Evolutionary conservation across 768 basidiomycete species (phyloP), one percentile per base, ranked within the genome.

Genomic region (Phaeotremella fagi): DNA sequence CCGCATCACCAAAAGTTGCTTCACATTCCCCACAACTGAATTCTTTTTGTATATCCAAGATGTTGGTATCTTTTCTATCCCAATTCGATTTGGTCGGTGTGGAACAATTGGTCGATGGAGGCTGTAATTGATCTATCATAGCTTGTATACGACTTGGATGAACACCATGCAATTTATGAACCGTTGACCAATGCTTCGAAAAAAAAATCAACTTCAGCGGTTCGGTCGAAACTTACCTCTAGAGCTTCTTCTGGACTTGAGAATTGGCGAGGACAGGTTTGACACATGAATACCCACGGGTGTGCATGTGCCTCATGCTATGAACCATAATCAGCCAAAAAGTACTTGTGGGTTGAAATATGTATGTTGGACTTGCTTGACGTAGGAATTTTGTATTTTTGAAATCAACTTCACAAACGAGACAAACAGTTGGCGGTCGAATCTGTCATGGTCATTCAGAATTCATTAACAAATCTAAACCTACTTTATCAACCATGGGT

Each of bases 271-370:
- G 43, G 6, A 31, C 41, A 50, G 11, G 3, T 27, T 20, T 18
- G 5, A 28, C 49, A 50, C 7, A 50, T 6, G 4, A 42, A 14
- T 22, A 41, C 22, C 49, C 49, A 50, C 15, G 49, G 49, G 18
- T 50, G 49, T 3, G 9, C 9, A 4, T 50, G 37, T 5, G 37
- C 31, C 38, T 50, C 42, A 28, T 50, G 49, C 49, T 50, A 35
- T 3, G 25, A 15, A 18, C n/a, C n/a, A n/a, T n/a, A n/a, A n/a
- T n/a, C n/a, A n/a, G n/a, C n/a, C n/a, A n/a, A n/a, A n/a, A n/a
- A 48, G 27, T 5, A 33, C 23, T 22, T 28, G 15, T 9, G 14
- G n/a, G n/a, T n/a, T n/a, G n/a, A n/a, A n/a, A n/a, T n/a, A n/a
- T n/a, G 5, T 23, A 50, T 25, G 11, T 20, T 37, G 5, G 35